Base-by-base conservation (phyloP, 768 basidiomycete species). In the Xerocomellus intermedius region DNA sequence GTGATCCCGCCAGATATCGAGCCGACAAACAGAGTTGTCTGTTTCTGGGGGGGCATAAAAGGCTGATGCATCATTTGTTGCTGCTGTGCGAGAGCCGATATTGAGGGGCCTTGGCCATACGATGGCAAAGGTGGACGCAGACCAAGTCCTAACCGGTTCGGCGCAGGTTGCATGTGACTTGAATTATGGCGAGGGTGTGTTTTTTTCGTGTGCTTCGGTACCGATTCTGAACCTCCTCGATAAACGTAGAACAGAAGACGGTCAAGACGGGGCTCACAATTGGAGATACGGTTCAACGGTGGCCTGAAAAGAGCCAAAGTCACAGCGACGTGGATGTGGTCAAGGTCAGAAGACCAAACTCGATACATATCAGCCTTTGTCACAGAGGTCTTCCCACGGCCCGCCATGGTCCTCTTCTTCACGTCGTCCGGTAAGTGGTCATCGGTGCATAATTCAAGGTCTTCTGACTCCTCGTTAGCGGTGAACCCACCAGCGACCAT, bases 1-100 rank as follows among this genome's bases (percentile, higher is more conserved):
- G 86, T 87, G 64, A 97, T 92, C 5, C 94, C 94, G 32, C 91
- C 91, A 6, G 94, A 92, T 72, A 98, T 98, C 57, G 92, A 91
- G 10, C 94, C 94, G n/a, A 98, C 85, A 63, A 97, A 98, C 3
- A 96, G 77, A 0, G 83, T 84, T 0, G 86, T 83, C 56, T 83
- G 79, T 63, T 87, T 94, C 60, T 85, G 86, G n/a, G 85, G 84
- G 4, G 84, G 83, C 51, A 82, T 78, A 22, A 82, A 87, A 38
- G 84, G 81, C 71, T 84, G 84, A 61, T 82, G 72, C 53, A 72
- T 66, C 70, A 74, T 71, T 62, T 82, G 86, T 61, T 91, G 87
- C 79, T 91, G 89, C 79, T 88, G 85, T 78, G 91, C 89, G 71
- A 92, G 87, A 76, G 90, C 87, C 72, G 86, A 86, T 68, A 93